Evolutionary conservation across 257 asterid genomes (phyloP).

Genomic region (Thymus mandschuricus): DNA sequence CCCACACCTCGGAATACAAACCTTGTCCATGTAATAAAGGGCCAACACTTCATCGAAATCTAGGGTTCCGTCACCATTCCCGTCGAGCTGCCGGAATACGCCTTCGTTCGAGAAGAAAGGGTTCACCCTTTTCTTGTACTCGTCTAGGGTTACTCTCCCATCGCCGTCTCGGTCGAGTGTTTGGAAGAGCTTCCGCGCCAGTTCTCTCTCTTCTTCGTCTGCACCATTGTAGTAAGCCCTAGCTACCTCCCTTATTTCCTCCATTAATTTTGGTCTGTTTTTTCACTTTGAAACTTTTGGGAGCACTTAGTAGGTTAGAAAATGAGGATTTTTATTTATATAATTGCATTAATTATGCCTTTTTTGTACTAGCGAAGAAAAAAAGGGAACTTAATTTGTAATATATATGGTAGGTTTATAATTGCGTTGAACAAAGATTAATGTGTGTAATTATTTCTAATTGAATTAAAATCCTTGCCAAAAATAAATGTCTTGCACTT

Average conservation of each 20-base stretch:
- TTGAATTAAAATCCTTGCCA: neutral
- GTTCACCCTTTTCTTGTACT: neutral
- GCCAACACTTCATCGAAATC: slow-evolving; percentile 5
- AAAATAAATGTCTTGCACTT: neutral
- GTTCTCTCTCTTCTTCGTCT: neutral
- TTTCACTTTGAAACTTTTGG: too few species aligned
- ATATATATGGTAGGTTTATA: neutral
- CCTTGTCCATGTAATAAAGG: slow-evolving; percentile 15
- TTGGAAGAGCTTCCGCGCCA: neutral
- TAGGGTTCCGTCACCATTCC: slow-evolving; percentile 2
- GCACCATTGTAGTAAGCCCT: neutral
- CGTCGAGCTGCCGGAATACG: neutral
- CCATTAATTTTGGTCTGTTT: too few species aligned
- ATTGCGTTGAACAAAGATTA: neutral
- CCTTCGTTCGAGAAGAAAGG: neutral
- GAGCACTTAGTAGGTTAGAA: too few species aligned
- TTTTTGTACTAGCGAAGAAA: too few species aligned
- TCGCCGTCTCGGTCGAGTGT: neutral
- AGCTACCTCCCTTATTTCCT: neutral
- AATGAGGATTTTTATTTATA: too few species aligned
- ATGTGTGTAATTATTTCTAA: neutral
- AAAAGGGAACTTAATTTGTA: neutral
- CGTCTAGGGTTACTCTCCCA: neutral
- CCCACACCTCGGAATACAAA: neutral
- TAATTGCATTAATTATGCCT: too few species aligned